phyloP scores from a whole-genome alignment of 768 basidiomycete species.

The Agrocybe praecox region DNA sequence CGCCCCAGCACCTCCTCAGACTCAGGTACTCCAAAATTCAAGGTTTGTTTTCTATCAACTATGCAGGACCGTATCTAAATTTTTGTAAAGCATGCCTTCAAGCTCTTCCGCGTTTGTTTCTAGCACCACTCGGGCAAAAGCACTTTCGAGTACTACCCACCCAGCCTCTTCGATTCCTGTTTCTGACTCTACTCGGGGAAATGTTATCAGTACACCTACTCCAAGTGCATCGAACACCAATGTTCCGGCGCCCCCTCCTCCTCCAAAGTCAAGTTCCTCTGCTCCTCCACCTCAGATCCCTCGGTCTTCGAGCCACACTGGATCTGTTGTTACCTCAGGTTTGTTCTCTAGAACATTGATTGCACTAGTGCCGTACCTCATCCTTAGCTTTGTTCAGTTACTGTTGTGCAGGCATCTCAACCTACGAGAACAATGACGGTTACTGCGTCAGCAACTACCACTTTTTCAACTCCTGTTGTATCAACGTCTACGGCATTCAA shows the following conservation, averaged over 20 bases:
- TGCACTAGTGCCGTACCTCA: too few species aligned
- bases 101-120: not conserved
- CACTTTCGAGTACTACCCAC: not conserved
- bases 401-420: slow-evolving; percentile 9
- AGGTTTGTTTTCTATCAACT: not conserved
- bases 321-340: slow-evolving; percentile 19
- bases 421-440: slow-evolving; percentile 18
- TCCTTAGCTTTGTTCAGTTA: slow-evolving; percentile 2
- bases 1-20: not conserved
- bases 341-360: not conserved
- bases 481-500: slow-evolving; percentile 40
- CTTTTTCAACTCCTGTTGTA: slow-evolving; percentile 37
- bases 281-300: not conserved
- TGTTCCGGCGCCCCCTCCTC: slow-evolving; percentile 1
- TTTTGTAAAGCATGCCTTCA: not conserved
- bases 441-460: slow-evolving; percentile 16
- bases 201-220: not conserved
- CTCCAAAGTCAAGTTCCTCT: slow-evolving; percentile 2
- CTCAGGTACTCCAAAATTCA: not conserved
- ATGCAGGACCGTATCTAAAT: not conserved
- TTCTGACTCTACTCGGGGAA: not conserved
- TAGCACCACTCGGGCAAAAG: not conserved
- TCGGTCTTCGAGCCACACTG: slow-evolving; percentile 1
- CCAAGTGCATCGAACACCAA: not conserved
- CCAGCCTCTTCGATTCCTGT: not conserved